phyloP scores from a whole-genome alignment of 2,329 filamentous ascomycete species.

The Exophiala oligosperma region DNA sequence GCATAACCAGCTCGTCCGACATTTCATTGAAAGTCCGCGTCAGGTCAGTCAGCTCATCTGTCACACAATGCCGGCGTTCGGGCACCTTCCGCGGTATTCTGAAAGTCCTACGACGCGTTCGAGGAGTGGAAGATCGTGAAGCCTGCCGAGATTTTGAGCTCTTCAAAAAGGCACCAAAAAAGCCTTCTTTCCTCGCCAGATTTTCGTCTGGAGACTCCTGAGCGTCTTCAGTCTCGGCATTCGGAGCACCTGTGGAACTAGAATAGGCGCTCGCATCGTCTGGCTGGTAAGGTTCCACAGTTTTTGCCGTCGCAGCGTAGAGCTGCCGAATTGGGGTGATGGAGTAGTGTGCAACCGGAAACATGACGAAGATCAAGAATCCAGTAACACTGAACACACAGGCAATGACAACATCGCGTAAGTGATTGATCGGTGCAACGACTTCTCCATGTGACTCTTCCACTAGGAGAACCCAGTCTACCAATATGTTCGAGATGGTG shows the following conservation, averaged over 20 bases:
- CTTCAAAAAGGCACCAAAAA: conserved; percentile 21
- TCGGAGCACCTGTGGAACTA: conserved; percentile 30
- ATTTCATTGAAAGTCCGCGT: conserved; percentile 89
- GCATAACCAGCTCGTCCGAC: conserved; percentile 84
- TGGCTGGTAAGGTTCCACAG: conserved; percentile 57
- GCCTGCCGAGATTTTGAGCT: conserved; percentile 15
- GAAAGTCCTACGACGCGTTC: conserved; percentile 50
- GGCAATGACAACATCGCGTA: conserved; percentile 78
- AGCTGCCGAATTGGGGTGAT: conserved; percentile 77
- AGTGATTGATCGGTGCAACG: conserved; percentile 69
- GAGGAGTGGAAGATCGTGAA: conserved; percentile 19
- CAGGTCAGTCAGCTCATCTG: conserved; percentile 82
- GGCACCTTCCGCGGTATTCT: conserved; percentile 83
- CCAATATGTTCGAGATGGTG: conserved; percentile 64
- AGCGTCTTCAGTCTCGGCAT: conserved; percentile 48
- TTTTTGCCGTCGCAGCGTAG: conserved; percentile 72
- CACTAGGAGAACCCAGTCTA: conserved; percentile 80
- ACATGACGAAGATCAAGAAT: conserved; percentile 67
- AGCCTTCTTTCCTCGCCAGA: conserved; percentile 39
- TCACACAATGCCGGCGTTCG: conserved; percentile 71
- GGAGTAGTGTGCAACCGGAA: conserved; percentile 78
- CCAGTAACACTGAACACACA: conserved; percentile 84
- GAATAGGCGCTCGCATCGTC: conserved; percentile 43
- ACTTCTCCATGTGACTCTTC: conserved; percentile 76
- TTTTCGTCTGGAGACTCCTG: conserved; percentile 44